Evolutionary conservation across 1,139 yeast species (phyloP), one percentile per base, ranked within the genome.

Genomic region (Lodderomyces orthopsilosis): DNA sequence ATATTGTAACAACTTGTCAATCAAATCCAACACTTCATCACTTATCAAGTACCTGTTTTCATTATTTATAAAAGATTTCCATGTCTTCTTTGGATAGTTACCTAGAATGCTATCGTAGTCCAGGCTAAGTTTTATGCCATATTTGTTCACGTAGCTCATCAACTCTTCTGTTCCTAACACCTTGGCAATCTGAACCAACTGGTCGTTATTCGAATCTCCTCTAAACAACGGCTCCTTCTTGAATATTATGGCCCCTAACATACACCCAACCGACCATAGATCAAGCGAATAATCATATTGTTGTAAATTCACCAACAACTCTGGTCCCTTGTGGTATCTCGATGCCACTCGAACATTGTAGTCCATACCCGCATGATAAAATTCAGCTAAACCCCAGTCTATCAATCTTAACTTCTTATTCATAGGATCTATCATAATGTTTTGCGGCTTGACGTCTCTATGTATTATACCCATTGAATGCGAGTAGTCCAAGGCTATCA

Each of bases 341-440:
- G 89, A 82, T 0, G 94, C 93, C 30, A 85, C 94, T 50, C 94
- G 68, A 6, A 85, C 93, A 56, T 85, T 85, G 58, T 83, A 85
- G 55, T 85, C 91, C 57, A 80, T 83, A 5, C 89, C 89, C 8
- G 82, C 78, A 54, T 85, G 93, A 58, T 85, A 85, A 57, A 84
- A 85, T 58, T 85, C 94, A 4, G 94, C 93, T 42, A 85, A 66
- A 33, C 94, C 94, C 94, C 94, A 85, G 62, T 85, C 94, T 44
- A 85, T 85, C 47, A 85, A 74, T 52, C 91, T 71, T 50, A 85
- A 66, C 53, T 80, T 78, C 52, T 77, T 79, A 46, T 67, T 69
- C 38, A 68, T 58, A 35, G 87, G 93, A 60, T 85, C 93, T 53
- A 85, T 85, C 93, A 85, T 85, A 46, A 85, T 83, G 61, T 85